Percentiles rank a stretch among this genome's conserved stretches.
Evolutionary conservation across 805 yeast genomes (phyloP).

Genomic region (Suhomyces kilbournensis): DNA sequence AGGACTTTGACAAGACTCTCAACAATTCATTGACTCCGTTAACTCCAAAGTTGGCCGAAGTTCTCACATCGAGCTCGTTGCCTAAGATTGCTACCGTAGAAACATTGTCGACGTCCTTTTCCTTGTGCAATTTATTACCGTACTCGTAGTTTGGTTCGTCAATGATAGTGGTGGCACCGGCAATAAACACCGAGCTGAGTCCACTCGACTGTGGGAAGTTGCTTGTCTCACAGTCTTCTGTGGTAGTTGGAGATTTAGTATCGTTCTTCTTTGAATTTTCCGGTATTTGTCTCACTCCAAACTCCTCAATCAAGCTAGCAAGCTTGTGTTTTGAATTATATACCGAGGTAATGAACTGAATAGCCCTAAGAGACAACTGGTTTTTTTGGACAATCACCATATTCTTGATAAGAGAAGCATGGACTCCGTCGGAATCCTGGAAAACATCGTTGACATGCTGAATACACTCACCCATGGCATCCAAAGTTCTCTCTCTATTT

Average conservation of each 20-base stretch:
- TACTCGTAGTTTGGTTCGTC: constrained; percentile 65
- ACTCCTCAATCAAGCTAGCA: constrained; percentile 21
- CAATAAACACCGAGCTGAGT: constrained; percentile 39
- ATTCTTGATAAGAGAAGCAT: constrained; percentile 71
- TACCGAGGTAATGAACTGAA: constrained; percentile 47
- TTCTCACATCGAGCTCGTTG: constrained; percentile 44
- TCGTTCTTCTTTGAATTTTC: neutral
- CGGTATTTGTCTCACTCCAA: constrained; percentile 21
- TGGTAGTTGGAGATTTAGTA: constrained; percentile 4
- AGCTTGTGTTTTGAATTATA: constrained; percentile 21
- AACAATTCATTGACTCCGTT: constrained; percentile 70
- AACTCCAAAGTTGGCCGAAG: constrained; percentile 61
- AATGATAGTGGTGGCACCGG: constrained; percentile 67
- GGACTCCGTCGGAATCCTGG: constrained; percentile 53
- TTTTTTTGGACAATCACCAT: constrained; percentile 70
- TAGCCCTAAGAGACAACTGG: constrained; percentile 54
- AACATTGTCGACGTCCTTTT: constrained; percentile 40
- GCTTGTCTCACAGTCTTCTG: neutral
- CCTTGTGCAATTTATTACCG: constrained; percentile 42
- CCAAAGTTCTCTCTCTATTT: constrained; percentile 58
- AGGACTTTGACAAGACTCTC: constrained; percentile 38
- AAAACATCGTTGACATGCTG: constrained; percentile 79
- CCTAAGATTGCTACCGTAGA: constrained; percentile 54
- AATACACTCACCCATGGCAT: constrained; percentile 78
- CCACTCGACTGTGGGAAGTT: neutral